Percentiles rank a stretch among this genome's conserved stretches.
Conservation (phyloP, 2,329 filamentous ascomycete species). For the Thyridium curvatum region DNA sequence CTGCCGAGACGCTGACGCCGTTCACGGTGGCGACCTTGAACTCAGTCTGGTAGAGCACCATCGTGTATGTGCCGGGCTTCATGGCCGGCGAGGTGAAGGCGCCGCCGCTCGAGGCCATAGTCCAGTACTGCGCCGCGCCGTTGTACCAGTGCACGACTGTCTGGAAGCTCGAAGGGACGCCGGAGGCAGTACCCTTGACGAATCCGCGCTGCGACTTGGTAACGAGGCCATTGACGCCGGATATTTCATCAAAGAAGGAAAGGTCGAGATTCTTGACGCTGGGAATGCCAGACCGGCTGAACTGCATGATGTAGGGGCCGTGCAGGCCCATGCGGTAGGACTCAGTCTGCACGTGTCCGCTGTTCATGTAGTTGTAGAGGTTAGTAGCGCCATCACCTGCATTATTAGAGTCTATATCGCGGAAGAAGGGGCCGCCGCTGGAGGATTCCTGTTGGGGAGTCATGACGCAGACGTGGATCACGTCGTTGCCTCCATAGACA, state of each 20-base stretch:
- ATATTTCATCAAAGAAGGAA: constrained; percentile 53
- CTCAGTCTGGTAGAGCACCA: constrained; percentile 57
- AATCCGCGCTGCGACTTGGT: constrained; percentile 48
- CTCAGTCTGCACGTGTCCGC: constrained; percentile 57
- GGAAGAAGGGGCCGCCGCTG: constrained; percentile 61
- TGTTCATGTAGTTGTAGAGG: constrained; percentile 66
- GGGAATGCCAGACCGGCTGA: constrained; percentile 52
- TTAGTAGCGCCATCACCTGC: constrained; percentile 47
- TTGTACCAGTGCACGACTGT: constrained; percentile 63
- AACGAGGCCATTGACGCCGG: constrained; percentile 48
- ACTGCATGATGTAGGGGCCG: constrained; percentile 58
- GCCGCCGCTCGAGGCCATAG: constrained; percentile 45
- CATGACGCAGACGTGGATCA: constrained; percentile 55
- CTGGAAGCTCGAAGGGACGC: constrained; percentile 44
- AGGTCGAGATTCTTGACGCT: constrained; percentile 38
- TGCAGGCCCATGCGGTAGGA: constrained; percentile 55
- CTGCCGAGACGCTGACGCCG: constrained; percentile 42
- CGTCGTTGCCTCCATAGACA: constrained; percentile 40
- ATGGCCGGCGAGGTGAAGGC: constrained; percentile 58
- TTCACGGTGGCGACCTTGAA: constrained; percentile 44
- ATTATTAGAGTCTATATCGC: constrained; percentile 61
- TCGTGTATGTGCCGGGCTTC: constrained; percentile 64
- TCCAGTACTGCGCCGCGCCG: constrained; percentile 57
- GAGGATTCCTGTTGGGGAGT: constrained; percentile 51
- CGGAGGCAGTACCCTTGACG: constrained; percentile 54